A percentile compares a stretch with the other conserved stretches of the same genome.
Conservation (phyloP, 2,329 filamentous ascomycete genomes). For the Alternaria consortialis region DNA sequence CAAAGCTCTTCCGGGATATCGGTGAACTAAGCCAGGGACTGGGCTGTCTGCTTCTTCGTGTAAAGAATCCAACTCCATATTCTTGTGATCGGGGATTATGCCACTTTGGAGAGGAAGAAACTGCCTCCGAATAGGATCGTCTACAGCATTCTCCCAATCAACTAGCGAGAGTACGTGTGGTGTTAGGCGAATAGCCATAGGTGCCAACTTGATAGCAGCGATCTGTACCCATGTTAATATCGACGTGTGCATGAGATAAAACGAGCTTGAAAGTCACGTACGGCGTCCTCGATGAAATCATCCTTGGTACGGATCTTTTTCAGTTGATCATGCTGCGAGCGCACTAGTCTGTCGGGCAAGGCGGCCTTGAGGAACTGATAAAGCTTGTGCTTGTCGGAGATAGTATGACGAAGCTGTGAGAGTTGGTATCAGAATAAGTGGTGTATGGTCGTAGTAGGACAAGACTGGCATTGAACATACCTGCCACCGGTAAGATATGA, state of each 20-base stretch:
- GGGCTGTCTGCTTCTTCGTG: slow-evolving; percentile 65
- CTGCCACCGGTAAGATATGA: slow-evolving; percentile 64
- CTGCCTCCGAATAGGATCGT: slow-evolving; percentile 68
- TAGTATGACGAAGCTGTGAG: slow-evolving; percentile 59
- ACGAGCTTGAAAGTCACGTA: not conserved
- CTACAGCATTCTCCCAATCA: slow-evolving; percentile 66
- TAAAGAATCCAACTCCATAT: slow-evolving; percentile 66
- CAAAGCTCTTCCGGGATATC: slow-evolving; percentile 70
- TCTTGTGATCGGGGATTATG: slow-evolving; percentile 64
- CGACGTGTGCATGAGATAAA: no score
- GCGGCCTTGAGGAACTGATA: slow-evolving; percentile 59
- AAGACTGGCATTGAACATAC: slow-evolving; percentile 52
- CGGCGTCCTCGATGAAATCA: slow-evolving; percentile 64
- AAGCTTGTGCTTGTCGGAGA: slow-evolving; percentile 60
- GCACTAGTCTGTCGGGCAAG: slow-evolving; percentile 62
- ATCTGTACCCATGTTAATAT: slow-evolving; percentile 23
- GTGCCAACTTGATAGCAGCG: slow-evolving; percentile 61
- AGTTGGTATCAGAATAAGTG: not conserved
- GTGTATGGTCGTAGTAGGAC: not conserved
- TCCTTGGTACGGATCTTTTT: slow-evolving; percentile 57
- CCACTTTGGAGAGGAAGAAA: slow-evolving; percentile 66
- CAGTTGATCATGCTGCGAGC: slow-evolving; percentile 38
- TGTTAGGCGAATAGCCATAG: slow-evolving; percentile 69
- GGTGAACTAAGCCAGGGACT: slow-evolving; percentile 67
- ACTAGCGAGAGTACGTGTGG: slow-evolving; percentile 68